phyloP scores from a whole-genome alignment of 2,329 filamentous ascomycete species.

The Fusarium albidum region DNA sequence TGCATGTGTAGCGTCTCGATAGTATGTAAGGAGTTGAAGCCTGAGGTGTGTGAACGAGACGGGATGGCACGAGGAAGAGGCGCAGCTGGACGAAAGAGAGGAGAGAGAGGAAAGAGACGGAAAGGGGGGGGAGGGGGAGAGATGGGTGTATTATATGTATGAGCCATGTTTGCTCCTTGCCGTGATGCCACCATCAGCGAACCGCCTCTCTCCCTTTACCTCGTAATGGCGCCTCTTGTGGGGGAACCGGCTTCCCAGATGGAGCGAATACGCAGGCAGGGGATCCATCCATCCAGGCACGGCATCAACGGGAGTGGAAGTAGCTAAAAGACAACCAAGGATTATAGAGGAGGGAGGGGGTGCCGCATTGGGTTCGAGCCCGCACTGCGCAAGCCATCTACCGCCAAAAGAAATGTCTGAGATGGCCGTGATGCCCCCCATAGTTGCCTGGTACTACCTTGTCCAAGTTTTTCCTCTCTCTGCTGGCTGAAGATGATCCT shows the following conservation, averaged over 20 bases:
- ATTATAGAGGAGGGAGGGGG: neutral
- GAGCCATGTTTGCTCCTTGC: constrained; percentile 3
- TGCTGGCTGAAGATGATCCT: constrained; percentile 35
- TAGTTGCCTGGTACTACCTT: constrained; percentile 44
- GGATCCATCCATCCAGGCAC: constrained; percentile 31
- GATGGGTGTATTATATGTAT: constrained; percentile 25
- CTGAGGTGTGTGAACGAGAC: constrained; percentile 20
- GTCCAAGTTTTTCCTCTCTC: constrained; percentile 22
- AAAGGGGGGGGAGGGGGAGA: constrained; percentile 9
- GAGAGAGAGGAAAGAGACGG: constrained; percentile 6
- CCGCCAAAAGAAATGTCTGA: constrained; percentile 29
- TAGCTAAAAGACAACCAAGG: neutral
- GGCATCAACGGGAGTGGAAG: constrained; percentile 16
- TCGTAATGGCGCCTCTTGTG: constrained; percentile 4
- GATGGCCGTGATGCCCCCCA: constrained; percentile 36
- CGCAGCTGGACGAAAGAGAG: neutral
- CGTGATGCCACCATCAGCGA: constrained; percentile 27
- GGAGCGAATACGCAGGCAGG: constrained; percentile 29
- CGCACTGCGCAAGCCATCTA: constrained; percentile 15
- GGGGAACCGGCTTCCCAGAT: constrained; percentile 14
- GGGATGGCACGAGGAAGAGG: constrained; percentile 4
- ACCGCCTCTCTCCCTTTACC: constrained; percentile 13
- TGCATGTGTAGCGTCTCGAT: constrained; percentile 22
- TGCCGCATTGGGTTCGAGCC: constrained; percentile 1
- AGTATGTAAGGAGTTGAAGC: constrained; percentile 20